Evolutionary conservation across 1,284 basidiomycete species (phyloP), one percentile per base, ranked within the genome.

Genomic region (Naganishia albida): DNA sequence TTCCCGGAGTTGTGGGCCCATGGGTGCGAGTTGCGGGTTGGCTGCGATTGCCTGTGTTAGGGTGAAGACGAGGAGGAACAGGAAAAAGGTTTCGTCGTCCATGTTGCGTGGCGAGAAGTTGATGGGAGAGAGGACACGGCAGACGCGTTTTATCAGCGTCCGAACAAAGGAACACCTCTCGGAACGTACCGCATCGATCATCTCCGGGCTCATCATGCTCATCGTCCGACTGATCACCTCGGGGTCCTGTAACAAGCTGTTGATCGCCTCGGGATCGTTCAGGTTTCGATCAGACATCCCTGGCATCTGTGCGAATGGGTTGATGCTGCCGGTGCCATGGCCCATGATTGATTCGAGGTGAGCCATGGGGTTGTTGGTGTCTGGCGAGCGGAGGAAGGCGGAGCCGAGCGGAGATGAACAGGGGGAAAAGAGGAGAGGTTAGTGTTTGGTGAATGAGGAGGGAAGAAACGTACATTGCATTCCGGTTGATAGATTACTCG

Each of bases 221-320:
- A 85, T 84, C 85, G 91, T 89, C 75, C 89, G 88, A 69, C 88
- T 83, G 49, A 91, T 75, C 69, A 91, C 89, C 69, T 88, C 83
- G 0, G 90, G 93, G 44, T 86, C 88, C 73, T 88, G 86, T 83
- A 94, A 85, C 86, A 95, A 88, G 49, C 82, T 82, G 74, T 90
- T 87, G 80, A 93, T 82, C 90, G 93, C 90, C 75, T 95, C 94
- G 1, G 91, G 92, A 74, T 93, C 92, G 71, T 88, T 89, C 4
- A 85, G 82, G 74, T 96, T 96, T 8, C 49, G 40, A 15, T 53
- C 65, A 57, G 93, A 70, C 10, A 91, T 88, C 18, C 77, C 78
- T 48, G 73, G 71, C 84, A 93, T 86, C 3, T 88, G 88, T 1
- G 87, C 84, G 72, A 96, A 95, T 0, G 93, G 92, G 73, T 95